Base-by-base conservation (phyloP, 129 eudicot genomes). In the Glebionis coronaria region DNA sequence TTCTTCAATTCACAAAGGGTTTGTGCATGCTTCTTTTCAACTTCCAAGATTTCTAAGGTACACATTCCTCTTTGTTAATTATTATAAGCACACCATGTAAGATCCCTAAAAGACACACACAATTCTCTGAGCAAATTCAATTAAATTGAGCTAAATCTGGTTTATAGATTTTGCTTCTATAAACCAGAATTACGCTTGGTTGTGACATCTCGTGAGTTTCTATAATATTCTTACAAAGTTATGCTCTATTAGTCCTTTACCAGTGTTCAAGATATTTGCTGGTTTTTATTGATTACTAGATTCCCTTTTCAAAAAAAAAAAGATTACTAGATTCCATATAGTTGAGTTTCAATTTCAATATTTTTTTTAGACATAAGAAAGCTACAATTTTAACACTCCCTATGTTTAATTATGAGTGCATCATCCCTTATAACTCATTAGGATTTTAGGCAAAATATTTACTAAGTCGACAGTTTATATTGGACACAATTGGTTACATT, bases 31-130 rank as follows among this genome's bases (percentile, higher is more conserved):
- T 73, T 72, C 61, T 72, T 52, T 60, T 49, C 77, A 71, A 6
- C 74, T 72, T 51, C 51, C 59, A 3, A 72, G 82, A 6, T 70
- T 72, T 51, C 51, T 66, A 3, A 72, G 82, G 82, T 78, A 71
- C 29, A 15, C 27, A 16, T 53, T 72, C 25, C 16, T 62, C 54
- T 61, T 69, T 59, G 8, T 2, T n/a, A n/a, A n/a, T n/a, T n/a
- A n/a, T n/a, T 23, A 3, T 19, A 15, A 15, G 71, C 29, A 9
- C 28, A 0, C 20, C 35, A 16, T 45, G 61, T 50, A 31, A 71
- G 68, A 71, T 71, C 61, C 61, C 67, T 69, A 56, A 55, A 21
- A 27, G 35, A 59, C 58, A 61, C 44, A 13, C 54, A 12, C 11
- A 42, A 23, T 25, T 54, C 9, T 12, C 47, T 46, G 13, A 56